These are phyloP conservation scores for Aspergillus ochraceus DNA, from an alignment of 2,329 filamentous ascomycete species.

Conservation along the genomic window DNA sequence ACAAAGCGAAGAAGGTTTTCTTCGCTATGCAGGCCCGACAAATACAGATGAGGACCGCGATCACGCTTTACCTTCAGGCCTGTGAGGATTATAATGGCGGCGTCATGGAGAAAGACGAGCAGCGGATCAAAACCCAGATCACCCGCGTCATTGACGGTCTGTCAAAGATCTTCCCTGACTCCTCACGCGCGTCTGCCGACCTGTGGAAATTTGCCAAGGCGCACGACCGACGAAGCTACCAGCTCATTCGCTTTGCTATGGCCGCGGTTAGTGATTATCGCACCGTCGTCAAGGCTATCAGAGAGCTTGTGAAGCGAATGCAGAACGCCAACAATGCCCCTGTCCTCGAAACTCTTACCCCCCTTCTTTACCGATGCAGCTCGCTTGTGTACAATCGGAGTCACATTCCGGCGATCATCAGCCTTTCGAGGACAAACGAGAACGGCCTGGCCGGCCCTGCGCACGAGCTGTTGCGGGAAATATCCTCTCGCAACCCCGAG, in stretches of 20 bases:
- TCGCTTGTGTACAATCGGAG: constrained; percentile 91
- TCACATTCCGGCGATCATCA: constrained; percentile 86
- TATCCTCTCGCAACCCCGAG: constrained; percentile 83
- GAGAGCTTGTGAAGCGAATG: constrained; percentile 81
- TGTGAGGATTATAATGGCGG: constrained; percentile 91
- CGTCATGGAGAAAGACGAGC: constrained; percentile 67
- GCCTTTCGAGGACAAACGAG: constrained; percentile 80
- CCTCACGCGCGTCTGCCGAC: constrained; percentile 69
- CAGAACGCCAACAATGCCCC: constrained; percentile 63
- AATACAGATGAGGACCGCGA: constrained; percentile 68
- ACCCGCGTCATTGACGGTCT: constrained; percentile 72
- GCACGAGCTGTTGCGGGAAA: constrained; percentile 87
- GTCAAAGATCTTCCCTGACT: constrained; percentile 73
- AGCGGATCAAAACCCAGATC: constrained; percentile 67
- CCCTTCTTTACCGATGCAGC: constrained; percentile 79
- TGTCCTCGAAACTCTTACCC: constrained; percentile 75
- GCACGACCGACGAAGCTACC: constrained; percentile 86
- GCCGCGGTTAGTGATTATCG: constrained; percentile 86
- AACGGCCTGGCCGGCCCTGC: constrained; percentile 74
- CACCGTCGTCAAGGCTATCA: constrained; percentile 84
- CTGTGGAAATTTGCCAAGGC: constrained; percentile 87
- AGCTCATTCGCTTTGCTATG: constrained; percentile 83
- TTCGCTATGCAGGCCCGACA: constrained; percentile 82
- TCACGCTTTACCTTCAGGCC: constrained; percentile 75
- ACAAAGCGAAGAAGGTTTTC: constrained; percentile 79